phyloP scores from a whole-genome alignment of 1,284 basidiomycete genomes.

The Athelia sp. region DNA sequence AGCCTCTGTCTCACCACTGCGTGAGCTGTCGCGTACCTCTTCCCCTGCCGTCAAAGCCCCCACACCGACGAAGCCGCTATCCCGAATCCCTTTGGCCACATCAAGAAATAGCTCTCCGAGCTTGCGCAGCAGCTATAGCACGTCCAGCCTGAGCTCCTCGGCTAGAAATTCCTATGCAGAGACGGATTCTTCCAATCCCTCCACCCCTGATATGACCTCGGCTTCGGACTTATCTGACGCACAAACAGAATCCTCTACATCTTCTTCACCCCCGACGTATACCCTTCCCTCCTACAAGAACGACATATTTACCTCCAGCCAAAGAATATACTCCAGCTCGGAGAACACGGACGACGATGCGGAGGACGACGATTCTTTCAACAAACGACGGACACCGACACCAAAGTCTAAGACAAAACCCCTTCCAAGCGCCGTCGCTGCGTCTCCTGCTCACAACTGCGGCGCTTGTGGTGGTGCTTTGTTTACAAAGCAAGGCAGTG shows the following conservation, averaged over 20 bases:
- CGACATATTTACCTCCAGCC: slow-evolving; percentile 8
- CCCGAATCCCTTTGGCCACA: slow-evolving; percentile 25
- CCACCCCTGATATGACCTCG: slow-evolving; percentile 58
- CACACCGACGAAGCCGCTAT: slow-evolving; percentile 12
- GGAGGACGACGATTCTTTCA: background rate
- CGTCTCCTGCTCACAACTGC: slow-evolving; percentile 27
- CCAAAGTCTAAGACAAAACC: slow-evolving; percentile 11
- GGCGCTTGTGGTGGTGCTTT: slow-evolving; percentile 53
- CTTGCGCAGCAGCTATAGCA: slow-evolving; percentile 20
- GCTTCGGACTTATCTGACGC: slow-evolving; percentile 57
- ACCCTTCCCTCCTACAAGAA: slow-evolving; percentile 23
- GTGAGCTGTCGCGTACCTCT: background rate
- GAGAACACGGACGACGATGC: background rate
- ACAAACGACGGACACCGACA: background rate
- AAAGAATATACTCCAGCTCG: background rate
- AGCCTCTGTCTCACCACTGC: slow-evolving; percentile 11
- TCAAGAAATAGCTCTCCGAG: slow-evolving; percentile 19
- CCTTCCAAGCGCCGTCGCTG: background rate
- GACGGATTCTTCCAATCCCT: slow-evolving; percentile 26
- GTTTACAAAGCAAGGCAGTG: slow-evolving; percentile 48
- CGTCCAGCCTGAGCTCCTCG: slow-evolving; percentile 23
- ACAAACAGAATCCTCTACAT: slow-evolving; percentile 48
- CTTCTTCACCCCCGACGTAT: slow-evolving; percentile 47
- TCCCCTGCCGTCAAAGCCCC: slow-evolving; percentile 7
- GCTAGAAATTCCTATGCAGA: background rate